Percentiles rank a stretch among this genome's conserved stretches.
These are phyloP conservation scores for Tylopilus plumbeoviolaceoides DNA, from an alignment of 768 basidiomycete species.

Conservation along the genomic window DNA sequence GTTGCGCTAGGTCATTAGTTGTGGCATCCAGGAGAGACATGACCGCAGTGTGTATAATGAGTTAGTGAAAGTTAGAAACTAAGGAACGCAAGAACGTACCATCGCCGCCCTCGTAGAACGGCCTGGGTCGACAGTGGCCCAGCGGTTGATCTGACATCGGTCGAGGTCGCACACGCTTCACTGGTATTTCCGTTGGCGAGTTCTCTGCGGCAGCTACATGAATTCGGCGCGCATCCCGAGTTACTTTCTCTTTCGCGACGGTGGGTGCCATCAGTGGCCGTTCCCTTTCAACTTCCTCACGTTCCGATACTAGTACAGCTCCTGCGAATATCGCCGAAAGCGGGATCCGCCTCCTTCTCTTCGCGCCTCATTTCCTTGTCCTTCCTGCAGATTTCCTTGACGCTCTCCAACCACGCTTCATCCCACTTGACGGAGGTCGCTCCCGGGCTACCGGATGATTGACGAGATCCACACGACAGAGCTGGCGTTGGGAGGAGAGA, in stretches of 20 bases:
- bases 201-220: neutral
- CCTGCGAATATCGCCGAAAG: slow-evolving; percentile 61
- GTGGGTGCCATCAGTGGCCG: slow-evolving; percentile 16
- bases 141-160: slow-evolving; percentile 65
- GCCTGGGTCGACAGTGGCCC: slow-evolving; percentile 44
- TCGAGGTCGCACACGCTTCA: slow-evolving; percentile 43
- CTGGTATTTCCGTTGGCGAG: slow-evolving; percentile 29
- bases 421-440: slow-evolving; percentile 48
- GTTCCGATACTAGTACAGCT: slow-evolving; percentile 15
- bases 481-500: slow-evolving; percentile 48
- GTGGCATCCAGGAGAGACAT: slow-evolving; percentile 73
- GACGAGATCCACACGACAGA: slow-evolving; percentile 37
- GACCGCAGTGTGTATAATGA: slow-evolving; percentile 41
- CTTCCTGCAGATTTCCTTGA: slow-evolving; percentile 43
- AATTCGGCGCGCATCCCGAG: slow-evolving; percentile 44
- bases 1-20: slow-evolving; percentile 71
- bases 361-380: slow-evolving; percentile 35
- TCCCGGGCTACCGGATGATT: slow-evolving; percentile 39
- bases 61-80: neutral
- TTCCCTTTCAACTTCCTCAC: slow-evolving; percentile 10
- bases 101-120: slow-evolving; percentile 50
- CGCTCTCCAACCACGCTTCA: slow-evolving; percentile 45
- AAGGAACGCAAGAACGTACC: slow-evolving; percentile 12
- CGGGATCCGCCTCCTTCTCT: slow-evolving; percentile 39
- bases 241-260: slow-evolving; percentile 50